These are phyloP conservation scores for Eimeria sp. DNA, from an alignment of 169 alveolate species.

Conservation along the genomic window DNA sequence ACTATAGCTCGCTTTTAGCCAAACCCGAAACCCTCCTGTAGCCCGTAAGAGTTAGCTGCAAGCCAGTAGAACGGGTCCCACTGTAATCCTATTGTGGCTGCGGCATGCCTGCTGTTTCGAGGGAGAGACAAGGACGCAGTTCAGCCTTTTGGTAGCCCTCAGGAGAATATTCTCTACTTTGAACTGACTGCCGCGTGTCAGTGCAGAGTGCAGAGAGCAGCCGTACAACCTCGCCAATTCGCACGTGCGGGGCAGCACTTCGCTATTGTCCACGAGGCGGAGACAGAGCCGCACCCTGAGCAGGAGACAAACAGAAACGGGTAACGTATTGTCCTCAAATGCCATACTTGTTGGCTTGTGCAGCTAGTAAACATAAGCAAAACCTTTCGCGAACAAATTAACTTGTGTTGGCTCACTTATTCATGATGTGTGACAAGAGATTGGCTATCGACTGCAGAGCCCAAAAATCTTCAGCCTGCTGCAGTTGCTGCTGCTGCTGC, in stretches of 20 bases:
- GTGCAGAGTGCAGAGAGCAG: slow-evolving; percentile 78
- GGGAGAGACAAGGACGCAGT: slow-evolving; percentile 82
- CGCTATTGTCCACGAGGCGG: slow-evolving; percentile 63
- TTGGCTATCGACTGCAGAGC: slow-evolving; percentile 50
- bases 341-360: background rate
- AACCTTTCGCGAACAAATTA: background rate
- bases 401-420: background rate
- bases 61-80: background rate
- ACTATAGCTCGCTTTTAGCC: background rate
- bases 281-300: slow-evolving; percentile 67
- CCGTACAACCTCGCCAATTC: slow-evolving; percentile 81
- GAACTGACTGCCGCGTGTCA: slow-evolving; percentile 85
- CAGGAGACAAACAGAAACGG: background rate
- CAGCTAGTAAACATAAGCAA: background rate
- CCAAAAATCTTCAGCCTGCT: slow-evolving; percentile 48
- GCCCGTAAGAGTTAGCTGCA: background rate
- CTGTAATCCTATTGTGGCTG: background rate
- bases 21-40: background rate
- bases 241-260: slow-evolving; percentile 69
- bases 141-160: slow-evolving; percentile 79
- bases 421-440: slow-evolving; percentile 48
- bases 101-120: slow-evolving; percentile 74
- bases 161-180: slow-evolving; percentile 81
- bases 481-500: background rate
- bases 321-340: background rate